Evolutionary conservation across 768 basidiomycete species (phyloP), one percentile per base, ranked within the genome.

Genomic region (Tulasnella calospora): DNA sequence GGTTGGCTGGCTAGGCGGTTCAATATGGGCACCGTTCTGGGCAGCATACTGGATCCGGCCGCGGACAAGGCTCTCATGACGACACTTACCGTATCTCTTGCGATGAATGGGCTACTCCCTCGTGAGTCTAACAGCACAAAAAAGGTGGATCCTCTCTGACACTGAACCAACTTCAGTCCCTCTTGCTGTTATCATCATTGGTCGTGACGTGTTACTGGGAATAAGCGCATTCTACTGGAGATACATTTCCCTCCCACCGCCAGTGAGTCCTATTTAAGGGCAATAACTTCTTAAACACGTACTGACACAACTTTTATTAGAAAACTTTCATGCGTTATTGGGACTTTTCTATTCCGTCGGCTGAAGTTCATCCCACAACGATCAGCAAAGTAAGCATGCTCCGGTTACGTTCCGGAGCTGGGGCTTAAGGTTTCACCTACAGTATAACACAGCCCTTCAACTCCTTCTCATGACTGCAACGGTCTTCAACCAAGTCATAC

Each of bases 1-100:
- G 98, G 98, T 0, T 98, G 86, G 83, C 85, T 99, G 79, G 98
- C 98, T 0, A 88, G 98, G 81, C 88, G 88, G 77, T 98, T 88
- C 86, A 91, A 92, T 36, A 94, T 94, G 92, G 89, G 89, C 36
- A 90, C 94, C 17, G 95, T 99, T n/a, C 87, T 99, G 27, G 98
- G 98, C 27, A 94, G 94, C 12, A 95, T 99, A 78, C 88, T 99
- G 17, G 98, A 99, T 83, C 98, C 98, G 17, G 95, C 97, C 0
- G 98, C 98, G 2, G 98, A 99, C 88, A 99, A 99, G 84, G 88
- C 90, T 15, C 86, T 99, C 61, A 93, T 99, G 92, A 97, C 98
- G 1, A 98, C 96, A 0, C 86, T 99, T 82, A 94, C 94, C 0
- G 86, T 96, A 71, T 92, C 95, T 0, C 85, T 99, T 79, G 90